Evolutionary conservation across 1,284 basidiomycete genomes (phyloP), one percentile per base, ranked within the genome.

Genomic region (Tetrapyrgos nigripes): DNA sequence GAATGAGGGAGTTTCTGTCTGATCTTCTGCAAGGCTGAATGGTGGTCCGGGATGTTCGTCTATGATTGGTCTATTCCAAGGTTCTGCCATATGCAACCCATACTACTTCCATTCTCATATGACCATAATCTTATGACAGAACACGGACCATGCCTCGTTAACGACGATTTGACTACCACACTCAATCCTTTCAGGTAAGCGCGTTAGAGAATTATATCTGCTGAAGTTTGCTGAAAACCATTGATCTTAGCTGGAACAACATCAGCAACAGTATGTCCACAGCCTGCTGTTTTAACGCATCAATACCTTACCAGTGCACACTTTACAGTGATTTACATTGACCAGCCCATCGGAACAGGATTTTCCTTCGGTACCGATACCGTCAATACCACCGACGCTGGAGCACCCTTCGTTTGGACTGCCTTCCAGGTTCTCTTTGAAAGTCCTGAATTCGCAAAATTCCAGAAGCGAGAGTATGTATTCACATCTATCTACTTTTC

Each of bases 331-430:
- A 85, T 92, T 48, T 91, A 90, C 66, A 85, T 92, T 52, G 89
- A 91, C 69, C 89, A 92, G 69, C 90, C 90, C 1, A 86, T 89
- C 53, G 86, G 85, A 0, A 84, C 86, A 4, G 87, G 87, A 2
- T 88, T 88, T 68, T 89, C 86, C 4, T 84, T 82, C 57, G 87
- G 87, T 3, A 79, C 71, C 0, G 81, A 84, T 55, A 77, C 79
- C 0, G 79, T 78, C 21, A 81, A 80, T 58, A 82, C 78, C 65
- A 82, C 81, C 11, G 69, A 76, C 29, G 53, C 76, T 24, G 73
- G 75, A 0, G 73, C 76, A 1, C 73, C 74, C 0, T 79, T 80
- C 21, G 79, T 88, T 11, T 89, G 87, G 87, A 74, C 78, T 44
- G 84, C 83, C 0, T 83, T 92, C 71, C 90, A 92, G 63, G 72